Percentiles rank a stretch among this genome's conserved stretches.
Conservation (phyloP, 2,329 filamentous ascomycete species). For the Hymenoscyphus salicellus region DNA sequence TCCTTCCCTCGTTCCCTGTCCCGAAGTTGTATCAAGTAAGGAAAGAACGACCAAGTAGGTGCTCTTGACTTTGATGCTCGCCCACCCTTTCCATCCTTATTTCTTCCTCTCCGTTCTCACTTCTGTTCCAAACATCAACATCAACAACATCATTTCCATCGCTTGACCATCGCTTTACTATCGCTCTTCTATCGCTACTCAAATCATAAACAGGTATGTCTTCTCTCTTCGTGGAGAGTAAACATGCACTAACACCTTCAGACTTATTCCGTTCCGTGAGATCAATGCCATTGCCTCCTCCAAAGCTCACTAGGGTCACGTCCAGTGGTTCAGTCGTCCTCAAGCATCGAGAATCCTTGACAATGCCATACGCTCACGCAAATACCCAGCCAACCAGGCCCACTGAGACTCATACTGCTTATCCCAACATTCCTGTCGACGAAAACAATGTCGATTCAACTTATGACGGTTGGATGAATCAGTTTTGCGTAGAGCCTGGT, state of each 20-base stretch:
- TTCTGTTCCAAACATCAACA: background rate
- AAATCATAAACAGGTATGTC: background rate
- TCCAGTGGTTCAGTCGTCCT: background rate
- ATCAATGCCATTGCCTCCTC: background rate
- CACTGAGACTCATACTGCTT: background rate
- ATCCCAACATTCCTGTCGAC: conserved; percentile 4
- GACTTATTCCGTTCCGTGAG: background rate
- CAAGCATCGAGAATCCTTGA: background rate
- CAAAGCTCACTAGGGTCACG: background rate
- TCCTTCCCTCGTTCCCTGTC: background rate
- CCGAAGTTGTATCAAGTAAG: background rate
- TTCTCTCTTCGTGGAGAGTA: background rate
- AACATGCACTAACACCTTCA: background rate
- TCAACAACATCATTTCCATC: background rate
- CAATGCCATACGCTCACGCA: background rate
- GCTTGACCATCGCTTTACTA: background rate
- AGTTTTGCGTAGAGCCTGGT: conserved; percentile 37
- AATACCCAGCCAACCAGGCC: background rate
- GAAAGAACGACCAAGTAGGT: background rate
- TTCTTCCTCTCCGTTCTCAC: background rate
- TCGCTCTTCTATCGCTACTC: background rate
- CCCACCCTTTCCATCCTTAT: background rate
- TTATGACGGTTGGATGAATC: conserved; percentile 37
- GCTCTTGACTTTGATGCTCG: background rate
- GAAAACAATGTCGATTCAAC: background rate